Percentiles rank a stretch among this genome's conserved stretches.
Conservation (phyloP, 2,329 filamentous ascomycete genomes). For the Ascochyta lentis region DNA sequence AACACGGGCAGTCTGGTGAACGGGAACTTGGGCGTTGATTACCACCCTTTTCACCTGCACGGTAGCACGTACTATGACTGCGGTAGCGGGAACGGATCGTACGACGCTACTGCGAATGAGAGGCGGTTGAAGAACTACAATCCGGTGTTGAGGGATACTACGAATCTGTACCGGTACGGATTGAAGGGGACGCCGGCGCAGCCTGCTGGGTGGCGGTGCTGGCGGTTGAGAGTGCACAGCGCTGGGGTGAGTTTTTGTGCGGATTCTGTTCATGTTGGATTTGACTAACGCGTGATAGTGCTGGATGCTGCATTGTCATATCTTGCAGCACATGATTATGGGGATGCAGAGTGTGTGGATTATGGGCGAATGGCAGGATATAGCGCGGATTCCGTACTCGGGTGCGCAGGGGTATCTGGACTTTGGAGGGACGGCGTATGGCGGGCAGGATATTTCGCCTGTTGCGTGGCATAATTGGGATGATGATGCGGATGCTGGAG, state of each 20-base stretch:
- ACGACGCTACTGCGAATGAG: slow-evolving; percentile 60
- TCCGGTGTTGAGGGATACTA: slow-evolving; percentile 56
- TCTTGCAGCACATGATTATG: slow-evolving; percentile 65
- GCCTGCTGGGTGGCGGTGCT: slow-evolving; percentile 65
- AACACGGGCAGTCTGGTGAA: slow-evolving; percentile 38
- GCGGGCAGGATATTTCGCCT: slow-evolving; percentile 24
- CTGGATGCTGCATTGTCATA: slow-evolving; percentile 70
- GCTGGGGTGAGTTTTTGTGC: slow-evolving; percentile 2
- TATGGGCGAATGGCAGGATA: slow-evolving; percentile 53
- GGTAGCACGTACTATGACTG: slow-evolving; percentile 63
- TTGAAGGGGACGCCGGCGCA: slow-evolving; percentile 49
- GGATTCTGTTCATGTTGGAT: not conserved
- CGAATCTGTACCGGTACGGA: slow-evolving; percentile 63
- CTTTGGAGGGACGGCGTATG: slow-evolving; percentile 55
- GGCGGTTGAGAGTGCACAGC: slow-evolving; percentile 60
- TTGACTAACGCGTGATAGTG: slow-evolving; percentile 56
- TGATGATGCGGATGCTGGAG: not conserved
- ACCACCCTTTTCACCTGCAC: slow-evolving; percentile 63
- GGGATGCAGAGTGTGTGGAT: slow-evolving; percentile 57
- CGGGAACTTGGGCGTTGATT: slow-evolving; percentile 33
- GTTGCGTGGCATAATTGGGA: slow-evolving; percentile 22
- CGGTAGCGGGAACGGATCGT: slow-evolving; percentile 61
- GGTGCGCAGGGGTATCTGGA: slow-evolving; percentile 54
- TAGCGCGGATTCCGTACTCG: slow-evolving; percentile 41
- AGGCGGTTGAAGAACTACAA: slow-evolving; percentile 42